phyloP scores from a whole-genome alignment of 176 grass and related monocot genomes.

The Eragrostis nindensis region DNA sequence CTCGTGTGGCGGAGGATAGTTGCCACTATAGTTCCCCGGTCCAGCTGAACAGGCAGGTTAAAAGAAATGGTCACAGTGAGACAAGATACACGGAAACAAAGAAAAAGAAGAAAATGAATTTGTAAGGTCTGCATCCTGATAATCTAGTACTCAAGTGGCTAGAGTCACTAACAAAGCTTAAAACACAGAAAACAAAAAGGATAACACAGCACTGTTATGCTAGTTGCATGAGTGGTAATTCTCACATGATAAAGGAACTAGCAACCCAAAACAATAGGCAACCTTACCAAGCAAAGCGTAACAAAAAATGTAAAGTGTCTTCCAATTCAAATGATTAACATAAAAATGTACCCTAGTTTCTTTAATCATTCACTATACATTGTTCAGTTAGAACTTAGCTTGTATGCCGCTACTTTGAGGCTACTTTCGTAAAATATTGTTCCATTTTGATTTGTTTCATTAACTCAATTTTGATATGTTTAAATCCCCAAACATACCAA shows the following conservation, averaged over 20 bases:
- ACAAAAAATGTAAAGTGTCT: not conserved
- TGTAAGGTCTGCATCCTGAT: not conserved
- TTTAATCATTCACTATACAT: constrained; percentile 2
- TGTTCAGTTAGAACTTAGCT: not conserved
- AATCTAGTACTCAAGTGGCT: not conserved
- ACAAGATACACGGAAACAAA: constrained; percentile 1
- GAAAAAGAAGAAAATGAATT: not conserved
- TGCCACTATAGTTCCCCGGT: constrained; percentile 40
- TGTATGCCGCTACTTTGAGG: not conserved
- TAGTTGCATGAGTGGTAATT: no score
- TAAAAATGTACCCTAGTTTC: constrained; percentile 6
- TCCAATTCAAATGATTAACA: not conserved
- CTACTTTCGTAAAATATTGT: not conserved
- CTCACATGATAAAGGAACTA: no score
- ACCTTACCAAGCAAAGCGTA: no score
- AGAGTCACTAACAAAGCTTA: not conserved
- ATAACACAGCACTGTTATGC: no score
- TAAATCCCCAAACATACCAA: not conserved
- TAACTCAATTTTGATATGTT: constrained; percentile 6
- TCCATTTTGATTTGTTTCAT: not conserved
- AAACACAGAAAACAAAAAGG: not conserved
- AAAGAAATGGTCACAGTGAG: constrained; percentile 1
- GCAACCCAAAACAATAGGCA: no score
- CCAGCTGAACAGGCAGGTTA: constrained; percentile 15
- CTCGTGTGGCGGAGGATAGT: constrained; percentile 39